Evolutionary conservation across 371 early-diverging fungal genomes (phyloP), one percentile per base, ranked within the genome.

Genomic region (Mortierella sp.): DNA sequence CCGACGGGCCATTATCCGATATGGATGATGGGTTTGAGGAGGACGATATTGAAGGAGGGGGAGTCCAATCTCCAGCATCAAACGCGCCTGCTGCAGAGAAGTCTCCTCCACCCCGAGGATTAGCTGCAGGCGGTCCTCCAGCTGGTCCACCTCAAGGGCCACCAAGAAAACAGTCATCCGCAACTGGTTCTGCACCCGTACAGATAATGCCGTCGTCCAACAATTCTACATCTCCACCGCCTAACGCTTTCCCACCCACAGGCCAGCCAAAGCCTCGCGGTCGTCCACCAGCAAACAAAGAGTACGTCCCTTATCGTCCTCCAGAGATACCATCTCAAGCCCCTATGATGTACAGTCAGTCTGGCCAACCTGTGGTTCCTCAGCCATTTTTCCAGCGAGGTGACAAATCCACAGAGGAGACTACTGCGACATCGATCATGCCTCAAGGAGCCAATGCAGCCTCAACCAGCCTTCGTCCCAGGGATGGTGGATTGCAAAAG

Each of bases 321-420:
- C 78, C 78, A 12, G 70, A 77, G 66, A 49, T 70, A 21, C 78
- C 78, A 13, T 70, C 78, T 13, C 78, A 77, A 40, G 65, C 78
- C 3, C 78, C 78, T 7, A 54, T 70, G 14, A 77, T 77, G 78
- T 77, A 77, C 54, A 61, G 60, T 22, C 63, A 69, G 34, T 52
- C 63, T 27, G 78, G 78, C 8, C 70, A 77, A 28, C 70, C 71
- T 16, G 47, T 64, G 2, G 39, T 68, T 14, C 47, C 66, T 9
- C 66, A 57, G n/a, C 62, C 77, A 27, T 65, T 65, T 51, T 50
- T 66, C 51, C 62, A 57, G 29, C 47, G 44, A n/a, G 28, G 22
- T 3, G 64, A 68, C 17, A 57, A 45, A 47, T 34, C 51, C 1
- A 34, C 28, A 10, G 63, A 64, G 17, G 41, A 62, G 13, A 27